Percentiles rank a stretch among this genome's conserved stretches.
Evolutionary conservation across 1,139 yeast species (phyloP).

Genomic region (Candida gigantensis): DNA sequence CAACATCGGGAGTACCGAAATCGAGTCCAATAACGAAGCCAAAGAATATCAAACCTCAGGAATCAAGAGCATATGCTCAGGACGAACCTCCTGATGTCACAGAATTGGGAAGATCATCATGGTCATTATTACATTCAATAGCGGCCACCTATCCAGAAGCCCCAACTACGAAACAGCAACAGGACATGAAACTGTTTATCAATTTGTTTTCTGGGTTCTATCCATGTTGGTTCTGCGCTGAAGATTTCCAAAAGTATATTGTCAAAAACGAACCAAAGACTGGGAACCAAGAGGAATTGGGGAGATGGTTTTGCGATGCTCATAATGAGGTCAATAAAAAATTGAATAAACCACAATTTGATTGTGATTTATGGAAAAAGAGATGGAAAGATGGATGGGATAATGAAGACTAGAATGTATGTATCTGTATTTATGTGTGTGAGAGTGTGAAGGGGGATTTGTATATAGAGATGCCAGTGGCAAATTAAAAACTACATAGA

Average conservation of each 20-base stretch:
- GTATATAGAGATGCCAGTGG: slow-evolving; percentile 5
- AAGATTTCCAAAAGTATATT: slow-evolving; percentile 72
- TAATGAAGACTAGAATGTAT: slow-evolving; percentile 9
- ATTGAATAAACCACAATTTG: slow-evolving; percentile 81
- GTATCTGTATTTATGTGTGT: slow-evolving; percentile 1
- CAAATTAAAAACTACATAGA: not conserved
- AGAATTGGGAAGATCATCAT: slow-evolving; percentile 78
- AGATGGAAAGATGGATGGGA: slow-evolving; percentile 75
- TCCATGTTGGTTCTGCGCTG: slow-evolving; percentile 95
- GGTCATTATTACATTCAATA: slow-evolving; percentile 89
- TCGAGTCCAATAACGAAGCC: slow-evolving; percentile 10
- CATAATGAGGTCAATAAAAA: slow-evolving; percentile 88
- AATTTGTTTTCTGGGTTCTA: slow-evolving; percentile 74
- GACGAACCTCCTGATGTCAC: slow-evolving; percentile 89
- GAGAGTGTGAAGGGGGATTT: slow-evolving; percentile 3
- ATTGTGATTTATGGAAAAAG: slow-evolving; percentile 86
- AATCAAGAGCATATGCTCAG: slow-evolving; percentile 26
- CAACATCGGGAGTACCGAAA: slow-evolving; percentile 32
- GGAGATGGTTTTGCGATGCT: slow-evolving; percentile 92
- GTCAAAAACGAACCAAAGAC: slow-evolving; percentile 64
- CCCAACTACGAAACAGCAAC: slow-evolving; percentile 63
- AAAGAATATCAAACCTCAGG: slow-evolving; percentile 11
- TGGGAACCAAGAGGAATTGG: slow-evolving; percentile 72
- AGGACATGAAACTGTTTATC: slow-evolving; percentile 71
- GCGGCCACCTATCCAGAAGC: slow-evolving; percentile 86